Conservation (phyloP, 192 early-diverging fungal genomes). For the Gryganskiella cystojenkinii region DNA sequence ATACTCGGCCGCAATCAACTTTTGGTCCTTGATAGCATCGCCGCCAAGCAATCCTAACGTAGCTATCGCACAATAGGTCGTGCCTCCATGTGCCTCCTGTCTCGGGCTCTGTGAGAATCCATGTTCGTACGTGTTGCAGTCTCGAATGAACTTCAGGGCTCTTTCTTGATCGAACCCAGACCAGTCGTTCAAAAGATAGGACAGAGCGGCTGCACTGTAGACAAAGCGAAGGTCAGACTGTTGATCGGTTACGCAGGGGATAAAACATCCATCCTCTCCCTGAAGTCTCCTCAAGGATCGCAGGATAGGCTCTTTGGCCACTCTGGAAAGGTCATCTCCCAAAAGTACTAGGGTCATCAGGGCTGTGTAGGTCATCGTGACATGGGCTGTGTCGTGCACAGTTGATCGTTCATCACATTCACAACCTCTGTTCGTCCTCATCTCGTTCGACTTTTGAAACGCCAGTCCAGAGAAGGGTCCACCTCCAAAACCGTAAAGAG, state of each 20-base stretch:
- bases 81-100: constrained; percentile 92
- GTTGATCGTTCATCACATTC: constrained; percentile 19
- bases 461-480: constrained; percentile 72
- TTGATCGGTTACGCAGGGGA: constrained; percentile 15
- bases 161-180: constrained; percentile 76
- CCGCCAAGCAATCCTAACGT: constrained; percentile 78
- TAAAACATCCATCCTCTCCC: constrained; percentile 77
- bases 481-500: constrained; percentile 78
- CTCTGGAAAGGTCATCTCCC: constrained; percentile 89
- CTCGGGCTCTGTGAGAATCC: constrained; percentile 83
- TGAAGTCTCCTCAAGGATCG: constrained; percentile 72
- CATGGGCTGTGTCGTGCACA: constrained; percentile 65
- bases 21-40: constrained; percentile 23
- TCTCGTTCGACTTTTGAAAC: constrained; percentile 26
- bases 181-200: constrained; percentile 90
- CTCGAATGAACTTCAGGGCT: constrained; percentile 68
- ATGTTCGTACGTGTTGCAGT: constrained; percentile 73
- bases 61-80: constrained; percentile 90
- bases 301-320: constrained; percentile 77
- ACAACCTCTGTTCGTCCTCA: constrained; percentile 12
- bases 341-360: constrained; percentile 81
- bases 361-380: constrained; percentile 93
- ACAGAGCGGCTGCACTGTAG: constrained; percentile 90
- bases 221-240: constrained; percentile 93
- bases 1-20: constrained; percentile 5